Conservation (phyloP, 805 yeast species). For the Candida parachauliodes region DNA sequence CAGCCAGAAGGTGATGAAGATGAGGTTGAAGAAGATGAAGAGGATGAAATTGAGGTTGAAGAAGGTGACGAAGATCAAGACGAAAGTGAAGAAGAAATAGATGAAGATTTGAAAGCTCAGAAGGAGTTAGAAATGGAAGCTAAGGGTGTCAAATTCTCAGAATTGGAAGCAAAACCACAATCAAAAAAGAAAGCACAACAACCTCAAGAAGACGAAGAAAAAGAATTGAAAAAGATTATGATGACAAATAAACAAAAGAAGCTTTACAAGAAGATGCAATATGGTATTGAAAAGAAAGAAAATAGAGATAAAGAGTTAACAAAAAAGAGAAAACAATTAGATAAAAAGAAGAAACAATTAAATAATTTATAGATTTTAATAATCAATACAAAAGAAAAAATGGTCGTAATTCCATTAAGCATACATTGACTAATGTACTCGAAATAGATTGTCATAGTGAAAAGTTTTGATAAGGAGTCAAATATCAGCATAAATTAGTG, state of each 20-base stretch:
- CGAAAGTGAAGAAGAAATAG: conserved; percentile 49
- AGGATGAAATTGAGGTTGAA: conserved; percentile 32
- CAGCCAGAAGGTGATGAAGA: conserved; percentile 43
- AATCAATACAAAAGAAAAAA: not conserved
- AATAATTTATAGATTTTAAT: conserved; percentile 17
- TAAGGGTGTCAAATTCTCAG: conserved; percentile 76
- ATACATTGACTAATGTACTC: not conserved
- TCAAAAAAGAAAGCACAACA: conserved; percentile 26
- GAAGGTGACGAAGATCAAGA: conserved; percentile 47
- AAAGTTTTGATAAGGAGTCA: too few relatives aligned
- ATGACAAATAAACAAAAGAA: conserved; percentile 96
- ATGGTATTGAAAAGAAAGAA: conserved; percentile 81
- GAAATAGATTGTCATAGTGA: too few relatives aligned
- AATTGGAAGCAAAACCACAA: conserved; percentile 30
- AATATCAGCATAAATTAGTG: too few relatives aligned
- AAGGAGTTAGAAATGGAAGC: conserved; percentile 78
- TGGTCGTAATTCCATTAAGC: not conserved
- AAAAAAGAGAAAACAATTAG: conserved; percentile 67
- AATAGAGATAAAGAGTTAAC: conserved; percentile 64
- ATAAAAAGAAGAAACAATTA: conserved; percentile 52
- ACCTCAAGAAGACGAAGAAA: conserved; percentile 64
- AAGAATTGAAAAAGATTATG: conserved; percentile 92
- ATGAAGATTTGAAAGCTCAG: conserved; percentile 70
- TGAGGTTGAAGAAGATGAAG: conserved; percentile 49
- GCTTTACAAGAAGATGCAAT: conserved; percentile 91